Conservation (phyloP, 1,284 basidiomycete genomes). For the Cryptococcus hybrid region DNA sequence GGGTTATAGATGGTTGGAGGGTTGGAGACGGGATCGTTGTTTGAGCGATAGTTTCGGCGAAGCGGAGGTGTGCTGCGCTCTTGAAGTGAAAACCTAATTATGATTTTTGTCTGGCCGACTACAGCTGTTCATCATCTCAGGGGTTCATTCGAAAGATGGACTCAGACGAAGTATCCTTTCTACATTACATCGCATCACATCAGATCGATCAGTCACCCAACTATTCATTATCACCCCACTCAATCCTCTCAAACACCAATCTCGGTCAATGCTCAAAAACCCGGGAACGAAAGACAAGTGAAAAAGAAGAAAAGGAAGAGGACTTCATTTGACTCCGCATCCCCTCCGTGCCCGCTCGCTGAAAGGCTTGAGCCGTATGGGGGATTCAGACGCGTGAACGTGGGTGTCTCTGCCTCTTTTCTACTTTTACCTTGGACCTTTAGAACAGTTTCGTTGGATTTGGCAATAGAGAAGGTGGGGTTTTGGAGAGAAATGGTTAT, state of each 20-base stretch:
- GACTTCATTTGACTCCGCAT: not conserved
- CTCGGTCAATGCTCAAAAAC: not conserved
- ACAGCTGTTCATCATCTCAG: too few relatives aligned
- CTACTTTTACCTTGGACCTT: too few relatives aligned
- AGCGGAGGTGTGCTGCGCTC: too few relatives aligned
- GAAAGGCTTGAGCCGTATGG: conserved; percentile 36
- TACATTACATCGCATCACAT: conserved; percentile 15
- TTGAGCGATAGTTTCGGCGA: too few relatives aligned
- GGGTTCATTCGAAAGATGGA: too few relatives aligned
- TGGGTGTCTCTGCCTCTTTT: not conserved
- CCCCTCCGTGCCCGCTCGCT: conserved; percentile 33
- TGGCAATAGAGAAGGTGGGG: too few relatives aligned
- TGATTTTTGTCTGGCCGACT: too few relatives aligned
- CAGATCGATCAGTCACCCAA: not conserved
- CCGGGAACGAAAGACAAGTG: not conserved
- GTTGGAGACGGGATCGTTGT: too few relatives aligned
- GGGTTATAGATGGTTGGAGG: too few relatives aligned
- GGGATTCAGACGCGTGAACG: conserved; percentile 7
- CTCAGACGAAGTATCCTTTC: too few relatives aligned
- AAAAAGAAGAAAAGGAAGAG: conserved; percentile 7
- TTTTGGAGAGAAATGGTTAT: too few relatives aligned
- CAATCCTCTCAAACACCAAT: not conserved
- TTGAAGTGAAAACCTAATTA: too few relatives aligned
- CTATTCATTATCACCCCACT: not conserved
- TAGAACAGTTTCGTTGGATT: not conserved